A percentile compares a stretch with the other conserved stretches of the same genome.
Evolutionary conservation across 2,329 filamentous ascomycete species (phyloP).

Genomic region (Cercospora zeae-maydis): DNA sequence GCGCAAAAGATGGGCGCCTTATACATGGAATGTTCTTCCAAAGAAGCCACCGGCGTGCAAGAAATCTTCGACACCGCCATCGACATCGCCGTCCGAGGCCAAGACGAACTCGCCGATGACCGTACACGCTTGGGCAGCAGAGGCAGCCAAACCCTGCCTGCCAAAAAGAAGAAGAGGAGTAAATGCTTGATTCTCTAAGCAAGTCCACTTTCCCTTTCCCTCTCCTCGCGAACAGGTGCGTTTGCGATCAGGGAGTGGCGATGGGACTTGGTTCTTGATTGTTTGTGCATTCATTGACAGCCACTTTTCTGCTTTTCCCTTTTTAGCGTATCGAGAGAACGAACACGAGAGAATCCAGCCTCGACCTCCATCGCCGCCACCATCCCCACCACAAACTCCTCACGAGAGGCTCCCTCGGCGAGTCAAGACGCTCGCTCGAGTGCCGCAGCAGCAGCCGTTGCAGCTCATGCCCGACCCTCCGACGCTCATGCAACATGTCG

Average conservation of each 20-base stretch:
- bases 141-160: constrained; percentile 37
- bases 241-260: not conserved
- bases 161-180: constrained; percentile 76
- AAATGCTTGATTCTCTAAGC: constrained; percentile 73
- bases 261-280: constrained; percentile 1
- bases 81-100: constrained; percentile 77
- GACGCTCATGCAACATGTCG: constrained; percentile 12
- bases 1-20: constrained; percentile 89
- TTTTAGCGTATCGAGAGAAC: constrained; percentile 4
- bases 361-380: constrained; percentile 10
- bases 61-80: constrained; percentile 94
- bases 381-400: not conserved
- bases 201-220: constrained; percentile 3
- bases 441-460: not conserved
- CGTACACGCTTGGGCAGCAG: constrained; percentile 42
- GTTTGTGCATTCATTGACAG: constrained; percentile 17
- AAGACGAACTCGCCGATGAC: constrained; percentile 46
- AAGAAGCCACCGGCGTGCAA: constrained; percentile 93
- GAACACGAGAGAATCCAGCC: constrained; percentile 11
- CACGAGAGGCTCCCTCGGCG: not conserved
- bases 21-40: constrained; percentile 98
- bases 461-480: constrained; percentile 8
- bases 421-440: constrained; percentile 2
- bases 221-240: constrained; percentile 7
- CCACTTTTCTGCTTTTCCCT: not conserved